Evolutionary conservation across 495 filamentous ascomycete genomes (phyloP), one percentile per base, ranked within the genome.

Genomic region (Geopyxis carbonaria): DNA sequence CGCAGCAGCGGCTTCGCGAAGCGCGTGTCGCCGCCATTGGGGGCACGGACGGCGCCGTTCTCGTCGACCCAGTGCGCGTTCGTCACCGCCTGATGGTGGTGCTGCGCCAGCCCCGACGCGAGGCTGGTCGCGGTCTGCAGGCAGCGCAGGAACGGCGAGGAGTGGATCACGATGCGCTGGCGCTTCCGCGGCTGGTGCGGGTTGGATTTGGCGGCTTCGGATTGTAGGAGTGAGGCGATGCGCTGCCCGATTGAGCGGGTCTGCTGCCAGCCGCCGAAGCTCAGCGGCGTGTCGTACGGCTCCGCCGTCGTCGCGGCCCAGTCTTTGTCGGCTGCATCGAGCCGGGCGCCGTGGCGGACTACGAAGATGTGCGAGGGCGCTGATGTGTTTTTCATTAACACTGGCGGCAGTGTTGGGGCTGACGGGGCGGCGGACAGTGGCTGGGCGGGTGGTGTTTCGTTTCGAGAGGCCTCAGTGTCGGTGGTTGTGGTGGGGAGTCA

Each of bases 271-370:
- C 89, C 89, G 44, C 83, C 78, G 53, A 93, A 95, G 11, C 86
- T 93, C 32, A 99, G 68, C 29, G 91, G 89, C 30, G 89, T 80
- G 44, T 99, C 87, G 63, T 95, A 95, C 4, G 89, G 91, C 2
- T 80, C 87, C 2, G 85, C 77, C 3, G 91, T 92, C n/a, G 80
- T 76, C 9, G 93, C 66, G 60, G 94, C 85, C 89, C 89, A 99
- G 58, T 83, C 69, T 53, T 81, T 80, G 63, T 95, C 84, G 44
- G 84, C 82, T 31, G 81, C 80, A 57, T 99, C 89, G 22, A 99
- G 74, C 25, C 89, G 76, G 29, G 83, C 76, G 45, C 89, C 89
- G 58, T 99, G 89, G 25, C 53, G 53, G 22, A 56, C 39, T 24
- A 55, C 46, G 22, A 56, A 56, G 38, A 56, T 38, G 34, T 48